Base-by-base conservation (phyloP, 768 basidiomycete species). In the Amanita inopinata region DNA sequence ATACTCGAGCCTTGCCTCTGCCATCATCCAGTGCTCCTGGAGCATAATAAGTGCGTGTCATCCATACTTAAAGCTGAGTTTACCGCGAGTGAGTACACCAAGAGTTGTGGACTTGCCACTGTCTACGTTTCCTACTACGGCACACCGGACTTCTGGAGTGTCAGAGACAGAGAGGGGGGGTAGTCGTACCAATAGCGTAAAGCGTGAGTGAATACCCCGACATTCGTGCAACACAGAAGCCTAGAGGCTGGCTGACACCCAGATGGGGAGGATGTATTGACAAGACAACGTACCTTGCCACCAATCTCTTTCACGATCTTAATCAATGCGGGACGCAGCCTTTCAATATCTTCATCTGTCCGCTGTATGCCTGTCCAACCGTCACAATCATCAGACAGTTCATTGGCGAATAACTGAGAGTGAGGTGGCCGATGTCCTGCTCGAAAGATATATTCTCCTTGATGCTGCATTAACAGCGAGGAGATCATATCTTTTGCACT, bases 61-160 rank as follows among this genome's bases (percentile, higher is more conserved):
- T n/a, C n/a, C n/a, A n/a, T n/a, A n/a, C n/a, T n/a, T n/a, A n/a
- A n/a, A n/a, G n/a, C n/a, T n/a, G n/a, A 15, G 49, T 51, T 51
- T 67, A 73, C 92, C 94, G 59, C 92, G 72, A n/a, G 94, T 98
- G 8, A 99, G 65, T 5, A 98, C 96, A 36, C 93, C 93, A 12
- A 96, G 67, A 8, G 89, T 94, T 12, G 93, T 94, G 2, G 86
- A 90, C 60, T 98, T 98, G 0, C 94, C 94, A 42, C 87, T 85
- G 56, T 88, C 84, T 20, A 92, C 89, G 55, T 96, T 98, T 3
- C 96, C 96, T 4, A 97, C 89, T 2, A 96, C 92, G 0, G 94
- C 93, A 52, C 92, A 90, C 23, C 96, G 76, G 1, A 96, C 90
- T 62, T 99, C 94, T 5, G 87, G 83, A n/a, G 81, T 85, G 28